Percentiles rank a stretch among this genome's conserved stretches.
Evolutionary conservation across 805 yeast species (phyloP).

Genomic region (Saturnispora ahearnii): DNA sequence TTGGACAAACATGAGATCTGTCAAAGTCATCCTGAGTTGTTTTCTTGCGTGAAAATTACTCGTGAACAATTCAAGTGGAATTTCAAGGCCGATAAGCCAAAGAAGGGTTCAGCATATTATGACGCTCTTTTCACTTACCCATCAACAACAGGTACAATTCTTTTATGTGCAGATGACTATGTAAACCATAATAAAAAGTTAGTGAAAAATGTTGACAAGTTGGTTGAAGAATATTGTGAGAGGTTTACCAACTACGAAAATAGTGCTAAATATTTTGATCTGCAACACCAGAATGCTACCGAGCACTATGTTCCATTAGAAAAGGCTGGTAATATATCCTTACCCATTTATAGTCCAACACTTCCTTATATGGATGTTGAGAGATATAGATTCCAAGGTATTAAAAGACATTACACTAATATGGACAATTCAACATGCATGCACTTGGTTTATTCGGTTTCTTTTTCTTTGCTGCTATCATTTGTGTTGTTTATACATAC

Average conservation of each 20-base stretch:
- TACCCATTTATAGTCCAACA: background rate
- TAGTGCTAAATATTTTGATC: background rate
- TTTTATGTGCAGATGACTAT: conserved; percentile 10
- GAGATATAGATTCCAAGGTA: background rate
- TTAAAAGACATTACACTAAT: background rate
- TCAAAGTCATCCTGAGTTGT: background rate
- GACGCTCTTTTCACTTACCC: conserved; percentile 14
- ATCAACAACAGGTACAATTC: conserved; percentile 14
- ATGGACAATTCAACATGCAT: conserved; percentile 16
- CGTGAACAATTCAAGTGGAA: background rate
- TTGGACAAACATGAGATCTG: background rate
- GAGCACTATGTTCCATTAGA: conserved; percentile 7
- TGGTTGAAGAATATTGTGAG: background rate
- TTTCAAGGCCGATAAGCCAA: background rate
- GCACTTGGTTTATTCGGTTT: conserved; percentile 31
- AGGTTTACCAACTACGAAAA: background rate
- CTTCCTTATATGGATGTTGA: background rate
- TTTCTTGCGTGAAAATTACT: background rate
- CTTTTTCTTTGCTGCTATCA: conserved; percentile 33
- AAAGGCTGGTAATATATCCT: background rate
- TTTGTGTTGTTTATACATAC: conserved; percentile 30
- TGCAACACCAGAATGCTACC: conserved; percentile 26
- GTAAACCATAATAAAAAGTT: conserved; percentile 2
- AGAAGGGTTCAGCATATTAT: background rate
- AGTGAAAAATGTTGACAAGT: background rate